These are phyloP conservation scores for Rhizopogon vulgaris DNA, from an alignment of 768 basidiomycete species.

Conservation along the genomic window DNA sequence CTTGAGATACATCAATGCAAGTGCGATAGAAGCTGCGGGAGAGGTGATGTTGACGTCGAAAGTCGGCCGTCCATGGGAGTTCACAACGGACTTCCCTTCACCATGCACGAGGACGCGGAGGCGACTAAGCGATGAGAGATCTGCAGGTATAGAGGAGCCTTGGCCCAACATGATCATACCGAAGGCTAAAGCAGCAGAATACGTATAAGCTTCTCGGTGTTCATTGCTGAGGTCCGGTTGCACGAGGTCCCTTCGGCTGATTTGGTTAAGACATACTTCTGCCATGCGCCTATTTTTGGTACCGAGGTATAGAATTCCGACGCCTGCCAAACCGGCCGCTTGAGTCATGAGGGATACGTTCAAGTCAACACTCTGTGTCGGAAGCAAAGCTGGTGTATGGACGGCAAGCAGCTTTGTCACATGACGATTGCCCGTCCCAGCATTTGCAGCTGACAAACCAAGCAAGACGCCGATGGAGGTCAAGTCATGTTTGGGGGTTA, in stretches of 20 bases:
- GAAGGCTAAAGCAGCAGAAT: conserved; percentile 83
- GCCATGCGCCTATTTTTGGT: conserved; percentile 88
- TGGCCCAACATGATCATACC: conserved; percentile 96
- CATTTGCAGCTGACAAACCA: conserved; percentile 87
- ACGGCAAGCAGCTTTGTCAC: conserved; percentile 90
- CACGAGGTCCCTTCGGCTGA: conserved; percentile 69
- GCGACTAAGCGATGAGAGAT: conserved; percentile 59
- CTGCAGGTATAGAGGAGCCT: conserved; percentile 74
- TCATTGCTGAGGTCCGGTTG: conserved; percentile 83
- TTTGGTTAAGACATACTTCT: conserved; percentile 83
- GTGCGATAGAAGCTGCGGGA: conserved; percentile 82
- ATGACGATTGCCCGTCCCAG: conserved; percentile 79
- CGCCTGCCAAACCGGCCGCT: conserved; percentile 78
- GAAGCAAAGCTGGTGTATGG: conserved; percentile 89
- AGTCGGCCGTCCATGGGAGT: conserved; percentile 33
- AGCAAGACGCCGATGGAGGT: conserved; percentile 92
- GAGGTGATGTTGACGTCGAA: conserved; percentile 91
- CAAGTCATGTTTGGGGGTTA: conserved; percentile 93
- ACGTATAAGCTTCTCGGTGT: conserved; percentile 88
- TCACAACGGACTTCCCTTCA: conserved; percentile 39
- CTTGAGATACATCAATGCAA: conserved; percentile 90
- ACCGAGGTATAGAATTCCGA: conserved; percentile 87
- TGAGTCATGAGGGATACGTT: conserved; percentile 90
- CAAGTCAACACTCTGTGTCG: conserved; percentile 78
- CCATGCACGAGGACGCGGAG: conserved; percentile 76